phyloP scores from a whole-genome alignment of 2,329 filamentous ascomycete species.

The Pseudogymnoascus verrucosus region DNA sequence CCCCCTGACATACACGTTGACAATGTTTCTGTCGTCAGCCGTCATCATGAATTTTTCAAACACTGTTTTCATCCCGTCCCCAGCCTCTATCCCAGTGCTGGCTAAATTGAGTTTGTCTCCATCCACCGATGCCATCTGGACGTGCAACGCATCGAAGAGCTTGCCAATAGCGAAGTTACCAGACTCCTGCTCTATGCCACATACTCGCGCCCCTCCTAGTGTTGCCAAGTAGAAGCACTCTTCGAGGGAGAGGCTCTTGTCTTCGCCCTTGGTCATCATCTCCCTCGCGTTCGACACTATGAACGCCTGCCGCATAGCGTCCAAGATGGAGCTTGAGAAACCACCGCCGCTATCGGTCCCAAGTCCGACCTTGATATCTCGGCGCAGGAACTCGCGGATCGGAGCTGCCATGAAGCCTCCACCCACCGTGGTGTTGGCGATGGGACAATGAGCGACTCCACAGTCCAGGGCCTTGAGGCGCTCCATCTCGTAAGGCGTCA shows the following conservation, averaged over 20 bases:
- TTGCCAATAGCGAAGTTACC: constrained; percentile 78
- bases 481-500: constrained; percentile 47
- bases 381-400: constrained; percentile 47
- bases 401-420: constrained; percentile 56
- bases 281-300: constrained; percentile 43
- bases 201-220: constrained; percentile 39
- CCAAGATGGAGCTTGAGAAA: constrained; percentile 51
- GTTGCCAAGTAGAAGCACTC: constrained; percentile 42
- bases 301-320: constrained; percentile 48
- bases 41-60: constrained; percentile 88
- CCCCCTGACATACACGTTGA: constrained; percentile 79
- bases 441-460: constrained; percentile 57
- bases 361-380: constrained; percentile 56
- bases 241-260: constrained; percentile 14
- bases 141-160: constrained; percentile 81
- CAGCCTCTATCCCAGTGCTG: constrained; percentile 12
- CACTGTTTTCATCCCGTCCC: constrained; percentile 11
- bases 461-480: constrained; percentile 40
- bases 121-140: constrained; percentile 60
- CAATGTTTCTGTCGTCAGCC: constrained; percentile 83
- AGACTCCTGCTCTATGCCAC: constrained; percentile 54
- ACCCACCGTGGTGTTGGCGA: constrained; percentile 55
- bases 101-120: constrained; percentile 5
- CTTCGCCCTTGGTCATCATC: constrained; percentile 32
- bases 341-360: constrained; percentile 59